Percentiles rank a stretch among this genome's conserved stretches.
Evolutionary conservation across 352 stramenopile species (phyloP).

Genomic region (Globisporangium splendens): DNA sequence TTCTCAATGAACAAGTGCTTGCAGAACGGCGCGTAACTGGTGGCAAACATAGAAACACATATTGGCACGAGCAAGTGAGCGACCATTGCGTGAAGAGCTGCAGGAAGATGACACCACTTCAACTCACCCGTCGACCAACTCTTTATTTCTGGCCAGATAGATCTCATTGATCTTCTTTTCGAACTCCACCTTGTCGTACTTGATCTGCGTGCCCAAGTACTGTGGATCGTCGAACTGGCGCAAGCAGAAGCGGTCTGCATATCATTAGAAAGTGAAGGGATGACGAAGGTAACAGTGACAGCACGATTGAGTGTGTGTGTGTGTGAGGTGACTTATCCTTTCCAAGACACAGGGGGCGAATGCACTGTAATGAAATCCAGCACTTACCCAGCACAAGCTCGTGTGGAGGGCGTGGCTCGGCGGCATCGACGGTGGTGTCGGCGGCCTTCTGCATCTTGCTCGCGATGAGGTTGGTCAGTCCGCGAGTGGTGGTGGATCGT

Average conservation of each 20-base stretch:
- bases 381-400: conserved; percentile 57
- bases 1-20: conserved; percentile 98
- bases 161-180: conserved; percentile 82
- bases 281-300: neutral
- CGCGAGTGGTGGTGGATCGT: conserved; percentile 15
- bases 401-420: conserved; percentile 22
- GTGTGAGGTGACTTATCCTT: neutral
- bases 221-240: conserved; percentile 83
- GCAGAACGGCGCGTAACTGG: conserved; percentile 97
- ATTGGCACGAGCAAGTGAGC: conserved; percentile 1
- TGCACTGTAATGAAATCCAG: neutral
- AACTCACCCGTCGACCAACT: conserved; percentile 65
- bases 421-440: conserved; percentile 17
- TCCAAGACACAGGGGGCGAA: neutral
- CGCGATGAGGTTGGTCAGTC: conserved; percentile 38
- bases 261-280: neutral
- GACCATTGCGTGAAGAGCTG: neutral
- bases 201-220: conserved; percentile 69
- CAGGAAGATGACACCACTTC: conserved; percentile 1
- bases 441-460: conserved; percentile 34
- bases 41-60: neutral
- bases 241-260: conserved; percentile 71
- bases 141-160: conserved; percentile 53
- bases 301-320: neutral
- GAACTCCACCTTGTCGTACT: conserved; percentile 73